Conservation (phyloP, 148 eudicot species). For the Chenopodium quinoa region DNA sequence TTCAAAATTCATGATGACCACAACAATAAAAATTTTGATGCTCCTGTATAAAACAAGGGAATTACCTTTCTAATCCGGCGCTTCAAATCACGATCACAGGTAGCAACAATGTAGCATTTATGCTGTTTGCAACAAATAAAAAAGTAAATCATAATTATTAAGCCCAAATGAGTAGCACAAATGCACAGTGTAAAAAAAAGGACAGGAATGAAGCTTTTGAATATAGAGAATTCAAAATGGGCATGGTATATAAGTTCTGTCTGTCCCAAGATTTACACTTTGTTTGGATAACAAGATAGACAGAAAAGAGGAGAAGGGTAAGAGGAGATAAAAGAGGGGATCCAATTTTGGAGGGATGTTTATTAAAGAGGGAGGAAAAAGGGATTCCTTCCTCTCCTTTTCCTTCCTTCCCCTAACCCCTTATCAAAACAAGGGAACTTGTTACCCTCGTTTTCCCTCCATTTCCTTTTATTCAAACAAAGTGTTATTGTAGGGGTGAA, state of each 20-base stretch:
- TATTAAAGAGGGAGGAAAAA: too few species aligned
- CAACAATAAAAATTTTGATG: not conserved
- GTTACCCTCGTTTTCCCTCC: too few species aligned
- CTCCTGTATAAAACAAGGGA: not conserved
- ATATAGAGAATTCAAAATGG: not conserved
- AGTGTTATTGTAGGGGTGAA: not conserved
- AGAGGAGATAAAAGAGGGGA: too few species aligned
- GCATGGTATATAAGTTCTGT: not conserved
- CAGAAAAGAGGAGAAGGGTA: too few species aligned
- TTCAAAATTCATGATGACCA: not conserved
- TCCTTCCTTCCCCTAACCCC: too few species aligned
- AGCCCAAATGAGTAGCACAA: not conserved
- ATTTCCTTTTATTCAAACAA: not conserved
- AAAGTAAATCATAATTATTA: slow-evolving; percentile 1
- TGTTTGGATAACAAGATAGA: too few species aligned
- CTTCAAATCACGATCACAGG: slow-evolving; percentile 97
- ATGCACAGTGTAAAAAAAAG: not conserved
- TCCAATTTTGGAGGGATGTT: too few species aligned
- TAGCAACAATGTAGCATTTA: slow-evolving; percentile 94
- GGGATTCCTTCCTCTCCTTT: too few species aligned
- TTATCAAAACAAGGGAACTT: too few species aligned
- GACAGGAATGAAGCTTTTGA: not conserved
- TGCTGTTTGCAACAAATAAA: slow-evolving; percentile 51
- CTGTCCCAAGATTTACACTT: not conserved
- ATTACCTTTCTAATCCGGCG: slow-evolving; percentile 92